phyloP scores from a whole-genome alignment of 352 stramenopile genomes.

The Phytopythium mirpurense region DNA sequence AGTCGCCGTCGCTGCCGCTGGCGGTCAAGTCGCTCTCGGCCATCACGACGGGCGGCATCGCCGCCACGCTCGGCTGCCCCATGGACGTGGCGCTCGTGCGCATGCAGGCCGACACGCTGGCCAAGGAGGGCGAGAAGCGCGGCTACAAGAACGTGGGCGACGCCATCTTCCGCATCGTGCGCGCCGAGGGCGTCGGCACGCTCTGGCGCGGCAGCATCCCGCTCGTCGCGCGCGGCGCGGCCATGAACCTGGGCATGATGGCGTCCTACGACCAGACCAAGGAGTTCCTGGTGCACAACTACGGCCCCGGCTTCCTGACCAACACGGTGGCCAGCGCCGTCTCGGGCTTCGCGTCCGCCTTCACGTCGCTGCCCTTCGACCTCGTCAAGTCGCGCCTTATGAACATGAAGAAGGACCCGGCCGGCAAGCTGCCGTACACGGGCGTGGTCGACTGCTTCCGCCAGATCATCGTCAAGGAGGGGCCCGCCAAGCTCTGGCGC shows the following conservation, averaged over 20 bases:
- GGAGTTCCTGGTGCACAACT: conserved; percentile 73
- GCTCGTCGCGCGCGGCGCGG: conserved; percentile 95
- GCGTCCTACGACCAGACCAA: conserved; percentile 99
- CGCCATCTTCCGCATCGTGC: conserved; percentile 87
- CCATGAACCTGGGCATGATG: conserved; percentile 99
- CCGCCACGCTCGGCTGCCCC: conserved; percentile 96
- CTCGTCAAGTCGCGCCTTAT: conserved; percentile 98
- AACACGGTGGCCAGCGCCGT: conserved; percentile 92
- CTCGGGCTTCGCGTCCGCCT: conserved; percentile 96
- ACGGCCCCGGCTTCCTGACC: conserved; percentile 77
- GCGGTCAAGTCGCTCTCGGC: conserved; percentile 70
- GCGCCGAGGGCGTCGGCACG: conserved; percentile 83
- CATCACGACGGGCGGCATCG: conserved; percentile 81
- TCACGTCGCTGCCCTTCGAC: conserved; percentile 98
- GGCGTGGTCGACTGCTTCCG: conserved; percentile 94
- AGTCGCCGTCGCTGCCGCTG: conserved; percentile 63
- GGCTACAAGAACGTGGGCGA: conserved; percentile 99
- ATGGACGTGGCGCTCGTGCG: conserved; percentile 98
- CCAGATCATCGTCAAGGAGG: conserved; percentile 95
- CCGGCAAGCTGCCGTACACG: conserved; percentile 92
- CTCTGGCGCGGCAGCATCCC: conserved; percentile 90
- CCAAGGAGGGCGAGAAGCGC: conserved; percentile 83
- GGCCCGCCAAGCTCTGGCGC: conserved; percentile 93
- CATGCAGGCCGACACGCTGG: conserved; percentile 97
- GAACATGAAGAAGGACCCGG: conserved; percentile 95